Conservation (phyloP, 2,329 filamentous ascomycete genomes). For the Verticillium tricorpus region DNA sequence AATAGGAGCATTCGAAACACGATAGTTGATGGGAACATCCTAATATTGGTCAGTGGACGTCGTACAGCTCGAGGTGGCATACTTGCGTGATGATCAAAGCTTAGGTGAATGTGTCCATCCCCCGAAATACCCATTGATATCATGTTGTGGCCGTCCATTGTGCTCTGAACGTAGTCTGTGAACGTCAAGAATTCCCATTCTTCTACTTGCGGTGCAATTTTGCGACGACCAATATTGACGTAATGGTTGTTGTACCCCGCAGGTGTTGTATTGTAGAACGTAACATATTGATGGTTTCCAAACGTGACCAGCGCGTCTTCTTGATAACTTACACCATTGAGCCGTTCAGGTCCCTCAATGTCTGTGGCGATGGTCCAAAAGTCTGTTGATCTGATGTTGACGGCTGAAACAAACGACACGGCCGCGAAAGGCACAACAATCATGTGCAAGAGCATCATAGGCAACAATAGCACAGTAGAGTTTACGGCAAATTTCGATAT, state of each 20-base stretch:
- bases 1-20: slow-evolving; percentile 10
- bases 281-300: slow-evolving; percentile 14
- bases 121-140: slow-evolving; percentile 16
- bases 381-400: neutral
- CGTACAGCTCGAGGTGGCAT: neutral
- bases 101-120: slow-evolving; percentile 15
- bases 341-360: slow-evolving; percentile 9
- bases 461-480: too few species aligned
- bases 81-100: slow-evolving; percentile 15
- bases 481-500: too few species aligned
- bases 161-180: slow-evolving; percentile 15
- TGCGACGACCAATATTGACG: slow-evolving; percentile 13
- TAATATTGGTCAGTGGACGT: neutral
- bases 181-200: slow-evolving; percentile 14
- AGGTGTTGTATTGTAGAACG: slow-evolving; percentile 14
- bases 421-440: neutral
- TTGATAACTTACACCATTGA: slow-evolving; percentile 17
- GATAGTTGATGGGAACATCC: slow-evolving; percentile 16
- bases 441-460: neutral
- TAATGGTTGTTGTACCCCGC: slow-evolving; percentile 12
- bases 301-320: slow-evolving; percentile 14
- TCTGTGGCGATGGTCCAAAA: slow-evolving; percentile 11
- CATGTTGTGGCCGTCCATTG: slow-evolving; percentile 16
- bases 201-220: neutral
- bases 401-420: neutral